Evolutionary conservation across 768 basidiomycete genomes (phyloP).

Genomic region (Leccinum pellstonianum): DNA sequence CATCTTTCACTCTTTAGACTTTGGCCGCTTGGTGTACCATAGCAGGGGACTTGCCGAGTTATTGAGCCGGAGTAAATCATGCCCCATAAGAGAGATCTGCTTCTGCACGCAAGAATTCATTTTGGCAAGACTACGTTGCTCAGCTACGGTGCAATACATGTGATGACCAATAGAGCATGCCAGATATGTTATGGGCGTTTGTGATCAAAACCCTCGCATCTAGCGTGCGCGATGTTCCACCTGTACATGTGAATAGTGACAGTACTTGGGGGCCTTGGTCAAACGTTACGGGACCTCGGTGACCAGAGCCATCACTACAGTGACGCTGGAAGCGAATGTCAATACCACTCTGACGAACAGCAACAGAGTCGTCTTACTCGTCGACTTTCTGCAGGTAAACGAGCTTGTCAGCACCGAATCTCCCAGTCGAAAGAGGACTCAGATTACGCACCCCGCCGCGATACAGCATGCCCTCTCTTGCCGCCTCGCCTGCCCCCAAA

Average conservation of each 20-base stretch:
- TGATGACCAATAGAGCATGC: not conserved
- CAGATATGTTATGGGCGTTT: not conserved
- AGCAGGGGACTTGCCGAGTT: constrained; percentile 17
- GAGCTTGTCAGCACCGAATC: constrained; percentile 8
- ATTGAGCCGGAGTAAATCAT: constrained; percentile 8
- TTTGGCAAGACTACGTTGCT: not conserved
- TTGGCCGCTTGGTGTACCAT: constrained; percentile 32
- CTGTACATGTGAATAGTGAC: not conserved
- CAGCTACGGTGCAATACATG: not conserved
- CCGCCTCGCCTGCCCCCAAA: constrained; percentile 51
- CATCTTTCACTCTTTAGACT: constrained; percentile 17
- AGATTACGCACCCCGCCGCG: constrained; percentile 67
- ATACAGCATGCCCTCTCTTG: constrained; percentile 61
- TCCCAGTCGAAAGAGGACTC: constrained; percentile 1
- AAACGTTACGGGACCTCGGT: constrained; percentile 51
- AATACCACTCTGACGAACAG: constrained; percentile 6
- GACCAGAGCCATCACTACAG: constrained; percentile 66
- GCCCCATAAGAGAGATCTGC: too few species aligned
- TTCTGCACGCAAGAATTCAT: not conserved
- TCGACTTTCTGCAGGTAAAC: constrained; percentile 61
- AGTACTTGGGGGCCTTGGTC: not conserved
- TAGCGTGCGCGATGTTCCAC: not conserved
- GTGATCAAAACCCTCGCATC: not conserved
- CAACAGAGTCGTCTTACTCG: constrained; percentile 52
- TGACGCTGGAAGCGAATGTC: constrained; percentile 48